phyloP scores from a whole-genome alignment of 2,329 filamentous ascomycete species.

The Microcyclosporella mali region DNA sequence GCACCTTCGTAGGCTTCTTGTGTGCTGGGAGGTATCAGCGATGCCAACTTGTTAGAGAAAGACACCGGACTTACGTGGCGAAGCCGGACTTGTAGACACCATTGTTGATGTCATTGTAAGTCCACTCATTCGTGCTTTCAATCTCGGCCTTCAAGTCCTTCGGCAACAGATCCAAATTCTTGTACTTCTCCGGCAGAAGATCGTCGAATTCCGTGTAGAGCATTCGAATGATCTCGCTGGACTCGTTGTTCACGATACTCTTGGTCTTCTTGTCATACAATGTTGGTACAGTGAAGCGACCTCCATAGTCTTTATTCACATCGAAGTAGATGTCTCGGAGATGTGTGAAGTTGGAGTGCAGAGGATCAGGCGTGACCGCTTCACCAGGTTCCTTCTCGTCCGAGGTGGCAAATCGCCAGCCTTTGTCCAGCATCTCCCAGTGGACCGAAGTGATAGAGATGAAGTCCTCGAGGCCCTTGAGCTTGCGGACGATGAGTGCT shows the following conservation, averaged over 20 bases:
- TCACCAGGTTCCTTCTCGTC: conserved; percentile 55
- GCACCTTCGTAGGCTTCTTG: conserved; percentile 46
- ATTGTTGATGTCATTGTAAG: conserved; percentile 49
- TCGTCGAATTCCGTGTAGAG: conserved; percentile 72
- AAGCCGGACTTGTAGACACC: conserved; percentile 49
- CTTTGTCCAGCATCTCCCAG: conserved; percentile 73
- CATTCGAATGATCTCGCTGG: conserved; percentile 88
- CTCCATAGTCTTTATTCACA: conserved; percentile 63
- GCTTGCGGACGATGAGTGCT: conserved; percentile 75
- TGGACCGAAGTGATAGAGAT: conserved; percentile 78
- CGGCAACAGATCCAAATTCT: conserved; percentile 41
- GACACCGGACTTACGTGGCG: conserved; percentile 34
- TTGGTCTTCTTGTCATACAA: conserved; percentile 72
- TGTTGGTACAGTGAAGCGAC: conserved; percentile 81
- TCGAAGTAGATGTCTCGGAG: conserved; percentile 76
- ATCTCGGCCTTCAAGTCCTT: conserved; percentile 40
- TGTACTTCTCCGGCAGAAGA: conserved; percentile 39
- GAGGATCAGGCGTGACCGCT: conserved; percentile 54
- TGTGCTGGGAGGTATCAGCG: conserved; percentile 24
- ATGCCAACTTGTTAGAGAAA: neutral
- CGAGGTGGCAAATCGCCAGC: conserved; percentile 74
- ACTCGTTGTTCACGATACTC: conserved; percentile 85
- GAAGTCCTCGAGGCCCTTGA: conserved; percentile 87
- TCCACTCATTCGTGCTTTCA: conserved; percentile 48
- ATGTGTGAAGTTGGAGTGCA: conserved; percentile 63